Conservation (phyloP, 2,329 filamentous ascomycete genomes). For the Penicillium sp. region DNA sequence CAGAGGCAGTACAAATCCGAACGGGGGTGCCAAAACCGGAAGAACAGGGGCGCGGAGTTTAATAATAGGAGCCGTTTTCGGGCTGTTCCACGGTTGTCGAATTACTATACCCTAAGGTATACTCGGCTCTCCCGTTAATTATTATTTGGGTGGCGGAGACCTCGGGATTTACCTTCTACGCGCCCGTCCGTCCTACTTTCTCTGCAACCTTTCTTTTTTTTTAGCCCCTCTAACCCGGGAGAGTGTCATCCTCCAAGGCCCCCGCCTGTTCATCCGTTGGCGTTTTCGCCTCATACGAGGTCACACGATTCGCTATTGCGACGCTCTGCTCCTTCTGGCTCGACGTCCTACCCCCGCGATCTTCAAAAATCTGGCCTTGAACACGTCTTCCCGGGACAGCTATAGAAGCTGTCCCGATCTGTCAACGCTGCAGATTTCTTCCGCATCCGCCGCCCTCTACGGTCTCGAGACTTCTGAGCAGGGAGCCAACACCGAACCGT, state of each 20-base stretch:
- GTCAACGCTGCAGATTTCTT: conserved; percentile 34
- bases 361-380: conserved; percentile 42
- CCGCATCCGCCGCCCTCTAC: conserved; percentile 22
- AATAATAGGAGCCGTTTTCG: not conserved
- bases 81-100: not conserved
- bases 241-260: not conserved
- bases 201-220: conserved; percentile 4
- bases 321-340: conserved; percentile 13
- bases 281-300: conserved; percentile 13
- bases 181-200: conserved; percentile 9
- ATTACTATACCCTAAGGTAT: not conserved
- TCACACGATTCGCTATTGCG: conserved; percentile 19
- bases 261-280: not conserved
- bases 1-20: too few relatives aligned
- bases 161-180: conserved; percentile 3
- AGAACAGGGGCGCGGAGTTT: not conserved
- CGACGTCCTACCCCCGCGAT: conserved; percentile 23
- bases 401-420: conserved; percentile 46
- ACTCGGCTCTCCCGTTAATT: not conserved
- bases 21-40: too few relatives aligned
- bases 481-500: conserved; percentile 29
- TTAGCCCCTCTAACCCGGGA: not conserved
- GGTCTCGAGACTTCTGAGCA: conserved; percentile 26
- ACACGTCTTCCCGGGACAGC: conserved; percentile 40
- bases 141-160: not conserved